These are phyloP conservation scores for Samsoniella hepiali DNA, from an alignment of 2,329 filamentous ascomycete species.

Conservation along the genomic window DNA sequence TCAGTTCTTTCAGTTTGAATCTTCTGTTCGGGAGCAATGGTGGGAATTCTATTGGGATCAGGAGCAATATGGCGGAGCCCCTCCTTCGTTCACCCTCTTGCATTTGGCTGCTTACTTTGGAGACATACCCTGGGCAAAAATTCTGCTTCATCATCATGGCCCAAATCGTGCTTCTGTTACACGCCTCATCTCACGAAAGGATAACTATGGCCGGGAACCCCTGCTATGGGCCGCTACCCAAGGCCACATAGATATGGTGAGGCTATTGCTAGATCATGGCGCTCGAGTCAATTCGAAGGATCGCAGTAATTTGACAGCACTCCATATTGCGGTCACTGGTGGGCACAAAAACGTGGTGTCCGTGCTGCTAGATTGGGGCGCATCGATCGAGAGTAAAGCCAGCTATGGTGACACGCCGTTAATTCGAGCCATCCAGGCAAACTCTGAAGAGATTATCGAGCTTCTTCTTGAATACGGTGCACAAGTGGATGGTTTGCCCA, in stretches of 20 bases:
- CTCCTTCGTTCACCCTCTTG: not conserved
- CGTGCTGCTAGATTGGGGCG: not conserved
- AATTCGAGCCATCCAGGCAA: not conserved
- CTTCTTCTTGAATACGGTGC: not conserved
- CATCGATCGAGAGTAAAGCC: not conserved
- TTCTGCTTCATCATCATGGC: too few relatives aligned
- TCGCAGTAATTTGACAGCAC: not conserved
- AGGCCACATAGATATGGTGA: not conserved
- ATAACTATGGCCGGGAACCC: not conserved
- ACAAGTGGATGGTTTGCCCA: not conserved
- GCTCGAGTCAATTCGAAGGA: not conserved
- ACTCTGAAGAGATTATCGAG: not conserved
- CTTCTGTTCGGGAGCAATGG: not conserved
- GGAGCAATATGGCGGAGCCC: not conserved
- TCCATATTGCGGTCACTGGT: not conserved
- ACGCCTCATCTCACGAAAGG: not conserved
- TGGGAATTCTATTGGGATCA: not conserved
- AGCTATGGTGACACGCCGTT: not conserved
- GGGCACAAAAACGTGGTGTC: not conserved
- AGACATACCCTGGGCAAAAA: not conserved
- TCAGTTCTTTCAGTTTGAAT: not conserved
- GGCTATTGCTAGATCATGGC: not conserved
- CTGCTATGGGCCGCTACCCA: not conserved
- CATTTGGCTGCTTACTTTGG: not conserved
- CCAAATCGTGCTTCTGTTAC: too few relatives aligned